Evolutionary conservation across 768 basidiomycete species (phyloP).

Genomic region (Lyophyllum semitale): DNA sequence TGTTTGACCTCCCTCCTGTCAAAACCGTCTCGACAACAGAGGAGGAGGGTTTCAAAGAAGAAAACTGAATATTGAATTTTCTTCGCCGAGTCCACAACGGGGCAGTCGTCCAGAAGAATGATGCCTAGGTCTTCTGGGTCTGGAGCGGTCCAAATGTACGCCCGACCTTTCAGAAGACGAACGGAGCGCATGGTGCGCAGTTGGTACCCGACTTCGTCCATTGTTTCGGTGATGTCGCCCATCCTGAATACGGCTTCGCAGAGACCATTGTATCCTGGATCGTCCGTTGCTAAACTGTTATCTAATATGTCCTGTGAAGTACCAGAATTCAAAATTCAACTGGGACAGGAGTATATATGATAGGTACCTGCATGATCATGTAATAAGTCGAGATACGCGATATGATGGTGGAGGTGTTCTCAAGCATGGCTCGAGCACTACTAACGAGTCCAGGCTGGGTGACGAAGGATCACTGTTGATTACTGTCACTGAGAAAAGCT

Average conservation of each 20-base stretch:
- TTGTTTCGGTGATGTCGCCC: conserved; percentile 31
- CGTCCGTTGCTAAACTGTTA: conserved; percentile 27
- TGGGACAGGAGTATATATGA: background rate
- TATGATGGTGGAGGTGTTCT: conserved; percentile 31
- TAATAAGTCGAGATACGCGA: conserved; percentile 32
- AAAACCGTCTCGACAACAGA: conserved; percentile 33
- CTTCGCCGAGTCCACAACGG: conserved; percentile 23
- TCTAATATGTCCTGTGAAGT: conserved; percentile 28
- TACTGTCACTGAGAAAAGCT: no score
- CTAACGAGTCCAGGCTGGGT: conserved; percentile 20
- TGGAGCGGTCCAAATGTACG: conserved; percentile 25
- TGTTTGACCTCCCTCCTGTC: conserved; percentile 7
- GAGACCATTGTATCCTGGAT: conserved; percentile 31
- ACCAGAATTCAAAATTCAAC: background rate
- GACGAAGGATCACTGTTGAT: background rate
- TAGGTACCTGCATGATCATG: conserved; percentile 28
- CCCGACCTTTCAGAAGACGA: conserved; percentile 27
- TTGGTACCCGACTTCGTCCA: conserved; percentile 38
- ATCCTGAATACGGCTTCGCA: conserved; percentile 33
- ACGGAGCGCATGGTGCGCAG: conserved; percentile 34
- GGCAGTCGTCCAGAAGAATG: conserved; percentile 35
- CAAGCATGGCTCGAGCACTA: conserved; percentile 27
- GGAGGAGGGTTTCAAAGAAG: conserved; percentile 34
- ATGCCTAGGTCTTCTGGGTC: conserved; percentile 31
- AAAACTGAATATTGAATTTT: conserved; percentile 30